A percentile compares a stretch with the other conserved stretches of the same genome.
Evolutionary conservation across 345 rosid species (phyloP).

Genomic region (Corchorus capsularis): DNA sequence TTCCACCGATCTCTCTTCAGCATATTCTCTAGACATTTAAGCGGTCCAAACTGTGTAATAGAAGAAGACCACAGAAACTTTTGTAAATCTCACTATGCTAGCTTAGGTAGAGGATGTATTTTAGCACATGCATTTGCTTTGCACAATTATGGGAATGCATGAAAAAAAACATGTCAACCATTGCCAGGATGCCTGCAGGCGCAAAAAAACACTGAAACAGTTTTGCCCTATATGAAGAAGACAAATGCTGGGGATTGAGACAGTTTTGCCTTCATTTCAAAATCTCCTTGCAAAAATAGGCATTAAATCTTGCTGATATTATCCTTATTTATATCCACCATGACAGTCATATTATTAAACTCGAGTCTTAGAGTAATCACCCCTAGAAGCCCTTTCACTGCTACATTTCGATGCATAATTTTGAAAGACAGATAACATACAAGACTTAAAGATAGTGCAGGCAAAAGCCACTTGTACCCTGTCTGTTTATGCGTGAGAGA

Average conservation of each 20-base stretch:
- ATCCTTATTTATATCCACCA: not conserved
- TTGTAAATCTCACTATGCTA: too few relatives aligned
- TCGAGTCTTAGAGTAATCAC: not conserved
- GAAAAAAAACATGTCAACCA: too few relatives aligned
- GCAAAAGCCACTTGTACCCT: not conserved
- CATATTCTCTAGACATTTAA: too few relatives aligned
- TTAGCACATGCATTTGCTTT: too few relatives aligned
- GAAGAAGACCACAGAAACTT: too few relatives aligned
- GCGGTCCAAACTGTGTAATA: too few relatives aligned
- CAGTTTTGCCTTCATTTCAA: not conserved
- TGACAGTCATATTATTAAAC: not conserved
- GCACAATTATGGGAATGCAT: too few relatives aligned
- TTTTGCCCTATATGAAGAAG: not conserved
- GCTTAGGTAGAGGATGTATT: too few relatives aligned
- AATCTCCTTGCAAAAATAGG: not conserved
- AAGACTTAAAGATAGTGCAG: not conserved
- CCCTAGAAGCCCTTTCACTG: not conserved
- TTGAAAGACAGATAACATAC: not conserved
- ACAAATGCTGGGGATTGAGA: too few relatives aligned
- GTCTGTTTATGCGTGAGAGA: conserved; percentile 17
- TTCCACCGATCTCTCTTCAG: too few relatives aligned
- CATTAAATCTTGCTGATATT: not conserved
- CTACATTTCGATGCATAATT: not conserved
- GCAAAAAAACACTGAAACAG: too few relatives aligned
- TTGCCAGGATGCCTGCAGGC: too few relatives aligned